Percentiles rank a stretch among this genome's conserved stretches.
Evolutionary conservation across 768 basidiomycete species (phyloP).

Genomic region (Trametes coccinea): DNA sequence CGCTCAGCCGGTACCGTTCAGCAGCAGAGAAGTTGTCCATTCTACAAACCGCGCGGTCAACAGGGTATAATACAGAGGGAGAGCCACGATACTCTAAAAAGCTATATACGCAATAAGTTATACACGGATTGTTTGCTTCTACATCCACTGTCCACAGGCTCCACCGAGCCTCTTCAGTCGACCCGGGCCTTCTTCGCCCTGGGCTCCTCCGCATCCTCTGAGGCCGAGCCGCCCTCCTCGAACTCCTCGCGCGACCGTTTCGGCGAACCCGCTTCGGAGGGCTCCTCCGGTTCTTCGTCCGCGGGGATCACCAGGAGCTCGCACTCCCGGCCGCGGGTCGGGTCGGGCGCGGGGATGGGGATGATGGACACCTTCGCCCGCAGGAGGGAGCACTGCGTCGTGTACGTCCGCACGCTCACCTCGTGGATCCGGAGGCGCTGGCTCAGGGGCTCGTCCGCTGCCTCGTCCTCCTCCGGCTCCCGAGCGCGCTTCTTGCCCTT

Average conservation of each 20-base stretch:
- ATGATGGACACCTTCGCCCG: constrained; percentile 3
- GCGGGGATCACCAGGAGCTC: constrained; percentile 1
- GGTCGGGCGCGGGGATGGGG: constrained; percentile 3
- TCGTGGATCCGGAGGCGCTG: constrained; percentile 1
- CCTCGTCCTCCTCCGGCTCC: neutral
- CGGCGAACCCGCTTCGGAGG: neutral
- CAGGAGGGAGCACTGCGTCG: neutral
- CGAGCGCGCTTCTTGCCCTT: constrained; percentile 17
- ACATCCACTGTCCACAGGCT: neutral
- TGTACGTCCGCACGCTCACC: constrained; percentile 5
- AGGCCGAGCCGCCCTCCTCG: neutral
- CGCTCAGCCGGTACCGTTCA: neutral
- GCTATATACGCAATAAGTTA: constrained; percentile 3
- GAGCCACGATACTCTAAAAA: neutral
- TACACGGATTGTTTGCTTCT: constrained; percentile 6
- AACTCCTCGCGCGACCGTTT: constrained; percentile 12
- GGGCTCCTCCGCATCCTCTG: neutral
- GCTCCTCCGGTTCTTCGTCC: neutral
- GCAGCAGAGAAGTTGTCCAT: neutral
- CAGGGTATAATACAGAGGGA: constrained; percentile 10
- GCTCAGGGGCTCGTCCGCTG: neutral
- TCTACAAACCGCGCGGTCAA: constrained; percentile 9
- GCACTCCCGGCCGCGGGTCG: constrained; percentile 1
- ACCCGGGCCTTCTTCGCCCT: constrained; percentile 8
- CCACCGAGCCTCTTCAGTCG: neutral